Evolutionary conservation across 257 asterid genomes (phyloP), one percentile per base, ranked within the genome.

Genomic region (Penstemon eatonii): DNA sequence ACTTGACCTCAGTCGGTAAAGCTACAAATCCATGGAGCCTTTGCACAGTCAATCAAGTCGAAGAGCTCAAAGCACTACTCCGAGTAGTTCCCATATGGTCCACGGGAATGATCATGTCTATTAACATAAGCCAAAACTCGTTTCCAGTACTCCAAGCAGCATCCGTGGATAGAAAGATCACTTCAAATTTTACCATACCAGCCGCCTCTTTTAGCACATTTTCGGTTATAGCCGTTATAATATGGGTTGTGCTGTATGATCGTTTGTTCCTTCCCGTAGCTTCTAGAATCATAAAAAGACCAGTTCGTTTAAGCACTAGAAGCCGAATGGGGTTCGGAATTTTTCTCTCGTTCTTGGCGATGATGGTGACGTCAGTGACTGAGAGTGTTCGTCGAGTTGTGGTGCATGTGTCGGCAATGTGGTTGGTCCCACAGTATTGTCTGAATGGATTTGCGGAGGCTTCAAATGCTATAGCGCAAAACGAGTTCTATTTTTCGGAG

Each of bases 21-120:
- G 77, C 89, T 11, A 65, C 37, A 43, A 71, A 87, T 51, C 81
- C 87, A 0, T 80, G 96, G 90, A 74, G 71, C 7, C 83, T 84
- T 19, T 89, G 96, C 80, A 92, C 86, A 2, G 81, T 84, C 1
- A 89, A 84, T 63, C 98, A 86, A 83, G 94, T 86, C 1, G 89
- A 92, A 71, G 96, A 87, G 63, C 82, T 92, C 65, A 92, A 89
- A 76, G 56, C 85, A 3, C 73, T 89, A 7, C 61, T 92, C 37
- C 75, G 76, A 67, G 80, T 87, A 5, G 15, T 89, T 42, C 96
- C 96, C 0, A 74, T 92, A 10, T 89, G 96, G 96, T 86, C 81
- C 2, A 75, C 96, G 0, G 96, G 94, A 10, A 76, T 78, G 75
- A 65, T 89, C 64, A 74, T 89, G 87, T 44, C 76, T 0, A 68